phyloP scores from a whole-genome alignment of 805 yeast genomes.

The Starmerella potacharoeniae region DNA sequence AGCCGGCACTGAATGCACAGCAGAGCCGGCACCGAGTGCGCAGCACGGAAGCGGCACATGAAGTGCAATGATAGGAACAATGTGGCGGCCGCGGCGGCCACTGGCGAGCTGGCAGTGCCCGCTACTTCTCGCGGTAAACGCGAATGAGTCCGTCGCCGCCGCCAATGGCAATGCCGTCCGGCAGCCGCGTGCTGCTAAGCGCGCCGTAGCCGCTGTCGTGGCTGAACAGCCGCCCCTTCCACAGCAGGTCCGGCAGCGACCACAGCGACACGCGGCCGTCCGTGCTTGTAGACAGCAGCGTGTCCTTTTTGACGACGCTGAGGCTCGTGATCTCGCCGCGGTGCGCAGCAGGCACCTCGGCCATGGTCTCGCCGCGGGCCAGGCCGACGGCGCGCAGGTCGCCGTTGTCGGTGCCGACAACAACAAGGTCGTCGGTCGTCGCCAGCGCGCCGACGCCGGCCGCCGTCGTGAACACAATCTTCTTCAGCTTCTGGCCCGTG shows the following conservation, averaged over 20 bases:
- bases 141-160: slow-evolving; percentile 23
- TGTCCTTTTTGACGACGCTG: background rate
- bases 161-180: slow-evolving; percentile 13
- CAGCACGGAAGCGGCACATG: background rate
- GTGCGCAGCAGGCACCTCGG: slow-evolving; percentile 22
- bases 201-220: slow-evolving; percentile 24
- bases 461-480: slow-evolving; percentile 12
- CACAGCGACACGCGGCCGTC: slow-evolving; percentile 25
- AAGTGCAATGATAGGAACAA: background rate
- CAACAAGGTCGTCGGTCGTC: slow-evolving; percentile 9
- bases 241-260: slow-evolving; percentile 20
- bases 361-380: slow-evolving; percentile 16
- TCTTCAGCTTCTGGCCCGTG: slow-evolving; percentile 17
- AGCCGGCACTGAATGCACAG: no score
- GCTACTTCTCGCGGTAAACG: slow-evolving; percentile 13
- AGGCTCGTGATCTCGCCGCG: slow-evolving; percentile 17
- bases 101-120: background rate
- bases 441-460: slow-evolving; percentile 11
- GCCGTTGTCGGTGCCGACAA: slow-evolving; percentile 20
- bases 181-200: slow-evolving; percentile 11
- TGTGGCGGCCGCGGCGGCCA: no score
- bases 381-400: slow-evolving; percentile 19
- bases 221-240: slow-evolving; percentile 22
- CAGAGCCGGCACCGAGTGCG: no score
- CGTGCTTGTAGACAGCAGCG: slow-evolving; percentile 19